phyloP scores from a whole-genome alignment of 2,329 filamentous ascomycete species.

The Cordyceps fumosorosea region DNA sequence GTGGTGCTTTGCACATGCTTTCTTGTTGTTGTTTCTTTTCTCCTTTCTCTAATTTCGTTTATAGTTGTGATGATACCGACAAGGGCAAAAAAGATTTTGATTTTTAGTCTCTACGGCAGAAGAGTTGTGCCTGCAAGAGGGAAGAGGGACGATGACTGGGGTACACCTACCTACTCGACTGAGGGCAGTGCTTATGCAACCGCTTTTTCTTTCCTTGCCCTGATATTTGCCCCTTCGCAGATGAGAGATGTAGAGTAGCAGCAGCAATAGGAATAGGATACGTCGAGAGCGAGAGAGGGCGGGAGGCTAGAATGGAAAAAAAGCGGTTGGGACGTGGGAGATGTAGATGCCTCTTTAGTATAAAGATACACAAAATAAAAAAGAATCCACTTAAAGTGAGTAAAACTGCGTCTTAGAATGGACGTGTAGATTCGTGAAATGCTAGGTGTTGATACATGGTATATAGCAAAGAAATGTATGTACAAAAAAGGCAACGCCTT shows the following conservation, averaged over 20 bases:
- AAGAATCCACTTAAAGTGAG: neutral
- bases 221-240: neutral
- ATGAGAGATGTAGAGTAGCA: neutral
- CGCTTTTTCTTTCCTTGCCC: neutral
- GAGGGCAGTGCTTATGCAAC: neutral
- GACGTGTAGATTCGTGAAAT: neutral
- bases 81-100: conserved; percentile 4
- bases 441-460: conserved; percentile 3
- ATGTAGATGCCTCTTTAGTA: neutral
- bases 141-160: neutral
- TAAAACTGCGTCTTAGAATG: neutral
- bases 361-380: neutral
- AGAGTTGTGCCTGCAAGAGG: neutral
- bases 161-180: neutral
- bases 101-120: neutral
- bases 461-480: neutral
- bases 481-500: neutral
- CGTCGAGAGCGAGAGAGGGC: neutral
- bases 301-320: neutral
- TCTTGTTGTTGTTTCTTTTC: neutral
- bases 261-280: neutral
- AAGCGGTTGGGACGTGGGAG: neutral
- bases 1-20: neutral
- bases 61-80: conserved; percentile 14
- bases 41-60: conserved; percentile 11